These are phyloP conservation scores for Cytospora chrysosperma DNA, from an alignment of 2,329 filamentous ascomycete species.

Conservation along the genomic window DNA sequence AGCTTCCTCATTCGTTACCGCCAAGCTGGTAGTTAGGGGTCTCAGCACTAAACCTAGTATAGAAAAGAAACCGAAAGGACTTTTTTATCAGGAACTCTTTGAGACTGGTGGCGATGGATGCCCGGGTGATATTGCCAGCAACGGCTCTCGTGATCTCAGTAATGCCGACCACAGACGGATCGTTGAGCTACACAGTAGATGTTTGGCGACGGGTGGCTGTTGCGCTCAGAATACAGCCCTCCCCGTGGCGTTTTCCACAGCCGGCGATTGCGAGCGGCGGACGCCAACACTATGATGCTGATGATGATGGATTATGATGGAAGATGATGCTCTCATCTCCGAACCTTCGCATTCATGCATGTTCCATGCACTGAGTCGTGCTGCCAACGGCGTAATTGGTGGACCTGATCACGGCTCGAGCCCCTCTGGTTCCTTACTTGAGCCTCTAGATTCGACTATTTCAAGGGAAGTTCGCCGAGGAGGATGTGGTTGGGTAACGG, in stretches of 20 bases:
- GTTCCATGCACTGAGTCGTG: background rate
- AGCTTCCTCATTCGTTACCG: constrained; percentile 4
- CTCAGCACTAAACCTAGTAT: background rate
- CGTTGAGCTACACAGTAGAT: background rate
- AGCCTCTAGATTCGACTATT: too few relatives aligned
- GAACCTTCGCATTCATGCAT: background rate
- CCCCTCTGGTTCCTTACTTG: too few relatives aligned
- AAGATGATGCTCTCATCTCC: background rate
- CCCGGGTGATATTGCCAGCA: background rate
- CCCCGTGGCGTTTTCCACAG: background rate
- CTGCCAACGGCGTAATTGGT: too few relatives aligned
- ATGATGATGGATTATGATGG: background rate
- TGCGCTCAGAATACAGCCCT: background rate
- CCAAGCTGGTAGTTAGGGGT: constrained; percentile 1
- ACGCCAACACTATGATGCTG: background rate
- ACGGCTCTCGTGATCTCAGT: background rate
- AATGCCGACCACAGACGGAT: background rate
- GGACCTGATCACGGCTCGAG: too few relatives aligned
- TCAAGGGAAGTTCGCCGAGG: too few relatives aligned
- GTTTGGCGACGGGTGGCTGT: too few relatives aligned
- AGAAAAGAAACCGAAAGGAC: background rate
- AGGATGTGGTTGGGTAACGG: background rate
- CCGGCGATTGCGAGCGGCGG: background rate
- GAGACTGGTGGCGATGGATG: background rate
- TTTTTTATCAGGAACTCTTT: background rate